Evolutionary conservation across 129 eudicot genomes (phyloP).

Genomic region (Rutidosis leptorrhynchoides): DNA sequence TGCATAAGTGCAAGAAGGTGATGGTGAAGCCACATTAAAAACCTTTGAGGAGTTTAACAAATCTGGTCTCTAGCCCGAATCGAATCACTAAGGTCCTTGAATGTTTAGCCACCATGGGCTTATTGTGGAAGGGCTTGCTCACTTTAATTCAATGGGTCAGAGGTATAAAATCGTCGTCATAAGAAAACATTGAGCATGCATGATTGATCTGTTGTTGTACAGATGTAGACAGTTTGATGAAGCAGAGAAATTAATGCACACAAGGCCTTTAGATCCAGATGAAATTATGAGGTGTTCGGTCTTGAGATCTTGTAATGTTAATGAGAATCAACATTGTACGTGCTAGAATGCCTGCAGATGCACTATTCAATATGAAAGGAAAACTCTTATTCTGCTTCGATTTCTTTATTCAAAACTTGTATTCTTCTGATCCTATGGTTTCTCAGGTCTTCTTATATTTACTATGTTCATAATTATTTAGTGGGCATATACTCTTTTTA

Average conservation of each 20-base stretch:
- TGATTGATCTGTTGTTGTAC: slow-evolving; percentile 63
- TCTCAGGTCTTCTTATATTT: not conserved
- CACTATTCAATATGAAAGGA: slow-evolving; percentile 42
- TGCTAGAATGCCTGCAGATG: slow-evolving; percentile 63
- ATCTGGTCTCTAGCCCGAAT: slow-evolving; percentile 64
- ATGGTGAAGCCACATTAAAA: slow-evolving; percentile 61
- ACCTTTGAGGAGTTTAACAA: slow-evolving; percentile 53
- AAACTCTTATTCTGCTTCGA: not conserved
- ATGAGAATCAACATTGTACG: slow-evolving; percentile 76
- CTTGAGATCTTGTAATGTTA: slow-evolving; percentile 68
- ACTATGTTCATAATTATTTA: not conserved
- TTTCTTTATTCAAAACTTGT: not conserved
- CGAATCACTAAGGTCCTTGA: slow-evolving; percentile 64
- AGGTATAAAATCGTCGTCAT: slow-evolving; percentile 38
- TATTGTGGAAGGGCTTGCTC: slow-evolving; percentile 52
- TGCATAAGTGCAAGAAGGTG: slow-evolving; percentile 82
- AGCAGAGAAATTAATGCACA: slow-evolving; percentile 58
- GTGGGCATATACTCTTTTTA: too few relatives aligned
- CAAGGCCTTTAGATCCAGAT: slow-evolving; percentile 72
- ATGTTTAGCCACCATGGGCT: slow-evolving; percentile 76
- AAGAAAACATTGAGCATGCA: slow-evolving; percentile 69
- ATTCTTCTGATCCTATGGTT: not conserved
- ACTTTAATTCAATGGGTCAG: slow-evolving; percentile 54
- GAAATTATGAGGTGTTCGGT: slow-evolving; percentile 81
- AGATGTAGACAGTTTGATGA: slow-evolving; percentile 59